Evolutionary conservation across 805 yeast genomes (phyloP), one percentile per base, ranked within the genome.

Genomic region (Metschnikowia borealis): DNA sequence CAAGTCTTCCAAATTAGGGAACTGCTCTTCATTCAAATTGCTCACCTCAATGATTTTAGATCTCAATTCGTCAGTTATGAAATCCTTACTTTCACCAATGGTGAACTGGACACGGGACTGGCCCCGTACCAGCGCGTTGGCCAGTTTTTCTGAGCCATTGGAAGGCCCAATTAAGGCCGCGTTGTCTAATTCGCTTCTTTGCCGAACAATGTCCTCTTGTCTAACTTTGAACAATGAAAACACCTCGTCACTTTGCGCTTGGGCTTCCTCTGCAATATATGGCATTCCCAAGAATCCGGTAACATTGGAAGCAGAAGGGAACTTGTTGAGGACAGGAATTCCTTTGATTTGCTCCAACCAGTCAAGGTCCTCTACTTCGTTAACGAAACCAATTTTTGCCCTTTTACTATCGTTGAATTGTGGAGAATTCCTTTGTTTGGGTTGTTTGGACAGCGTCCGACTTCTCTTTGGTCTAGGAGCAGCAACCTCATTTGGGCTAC

Each of bases 1-100:
- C 59, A 91, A 70, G 57, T 90, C 96, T 20, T 81, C 83, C 44
- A 85, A 70, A 8, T 83, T 79, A 0, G 96, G 96, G 57, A 90
- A 84, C 57, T 86, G 84, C 14, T 76, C 68, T 18, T 79, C 77
- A 23, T 74, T 65, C 50, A 87, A 66, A 54, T 79, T 76, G 62
- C 85, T 82, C 31, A 73, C 68, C 29, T 58, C 61, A 21, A 87
- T 71, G 38, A 87, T 85, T 40, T 75, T 70, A 14, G 64, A 54
- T 48, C 91, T 71, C 36, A 85, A 70, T 38, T 75, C 78, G 44
- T 77, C 78, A 1, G 79, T 74, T 50, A 82, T 79, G 34, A 74
- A 67, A 15, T 67, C 54, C 11, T 50, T 34, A 13, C 46, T 47
- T 20, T 56, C 59, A 2, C 62, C 51, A n/a, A 60, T 60, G 10